These are phyloP conservation scores for Scutellaria barbata DNA, from an alignment of 257 asterid genomes.

Conservation along the genomic window DNA sequence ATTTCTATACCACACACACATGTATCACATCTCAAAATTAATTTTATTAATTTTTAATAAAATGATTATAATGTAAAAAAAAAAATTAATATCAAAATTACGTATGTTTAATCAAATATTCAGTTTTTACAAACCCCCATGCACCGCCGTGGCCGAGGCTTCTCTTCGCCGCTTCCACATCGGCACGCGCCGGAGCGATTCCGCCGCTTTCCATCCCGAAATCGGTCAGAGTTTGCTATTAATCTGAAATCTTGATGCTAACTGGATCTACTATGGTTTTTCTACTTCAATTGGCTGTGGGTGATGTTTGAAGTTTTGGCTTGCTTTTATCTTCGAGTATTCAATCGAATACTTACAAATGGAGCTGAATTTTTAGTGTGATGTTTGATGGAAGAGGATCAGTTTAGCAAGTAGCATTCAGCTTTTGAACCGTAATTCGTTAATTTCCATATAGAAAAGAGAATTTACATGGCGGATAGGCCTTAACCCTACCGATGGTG, in stretches of 20 bases:
- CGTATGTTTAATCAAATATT: too few species aligned
- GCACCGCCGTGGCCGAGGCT: conserved; percentile 12
- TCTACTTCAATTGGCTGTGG: not conserved
- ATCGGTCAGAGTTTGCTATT: not conserved
- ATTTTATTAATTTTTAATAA: too few species aligned
- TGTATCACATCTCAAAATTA: too few species aligned
- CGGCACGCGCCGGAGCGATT: conserved; percentile 1
- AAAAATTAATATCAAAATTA: too few species aligned
- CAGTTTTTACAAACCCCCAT: too few species aligned
- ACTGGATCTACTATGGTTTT: not conserved
- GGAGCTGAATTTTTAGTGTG: not conserved
- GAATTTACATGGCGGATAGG: too few species aligned
- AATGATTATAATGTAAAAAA: too few species aligned
- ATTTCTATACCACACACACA: too few species aligned
- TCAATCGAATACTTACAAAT: conserved; percentile 4
- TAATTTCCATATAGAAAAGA: not conserved
- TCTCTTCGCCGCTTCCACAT: not conserved
- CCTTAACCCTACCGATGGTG: too few species aligned
- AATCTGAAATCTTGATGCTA: conserved; percentile 2
- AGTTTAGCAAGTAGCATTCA: not conserved
- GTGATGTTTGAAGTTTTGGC: not conserved
- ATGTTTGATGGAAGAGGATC: not conserved
- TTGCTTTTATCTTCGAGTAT: not conserved
- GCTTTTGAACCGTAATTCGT: not conserved
- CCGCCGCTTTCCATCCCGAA: conserved; percentile 2